Evolutionary conservation across 2,329 filamentous ascomycete species (phyloP).

Genomic region (Rhytidhysteron rufulum): DNA sequence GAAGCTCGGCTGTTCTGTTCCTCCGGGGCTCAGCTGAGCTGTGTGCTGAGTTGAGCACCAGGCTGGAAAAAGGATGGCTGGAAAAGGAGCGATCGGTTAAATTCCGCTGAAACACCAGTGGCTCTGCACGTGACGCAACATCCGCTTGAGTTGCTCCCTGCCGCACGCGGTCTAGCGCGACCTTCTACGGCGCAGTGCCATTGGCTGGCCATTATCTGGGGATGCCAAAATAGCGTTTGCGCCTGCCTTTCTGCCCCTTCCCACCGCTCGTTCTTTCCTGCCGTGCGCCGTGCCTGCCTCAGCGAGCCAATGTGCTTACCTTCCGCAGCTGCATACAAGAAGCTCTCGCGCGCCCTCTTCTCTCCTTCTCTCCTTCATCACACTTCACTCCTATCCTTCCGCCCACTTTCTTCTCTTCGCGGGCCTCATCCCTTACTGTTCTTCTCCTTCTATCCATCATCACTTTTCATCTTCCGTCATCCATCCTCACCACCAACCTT

Average conservation of each 20-base stretch:
- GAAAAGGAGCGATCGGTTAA: no score
- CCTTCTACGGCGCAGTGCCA: no score
- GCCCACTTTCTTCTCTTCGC: constrained; percentile 3
- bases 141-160: no score
- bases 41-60: no score
- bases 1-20: no score
- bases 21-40: no score
- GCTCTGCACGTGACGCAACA: no score
- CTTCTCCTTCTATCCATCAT: neutral
- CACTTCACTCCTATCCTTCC: constrained; percentile 17
- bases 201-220: no score
- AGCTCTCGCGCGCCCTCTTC: constrained; percentile 22
- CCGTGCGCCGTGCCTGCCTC: neutral
- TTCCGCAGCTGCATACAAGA: constrained; percentile 31
- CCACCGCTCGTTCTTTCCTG: neutral
- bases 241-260: neutral
- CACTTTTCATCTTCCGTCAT: neutral
- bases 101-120: no score
- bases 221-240: neutral
- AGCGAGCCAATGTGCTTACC: constrained; percentile 20
- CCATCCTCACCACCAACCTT: constrained; percentile 7
- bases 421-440: neutral
- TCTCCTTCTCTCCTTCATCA: constrained; percentile 31
- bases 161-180: no score
- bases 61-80: no score